phyloP scores from a whole-genome alignment of 2,329 filamentous ascomycete species.

The Arachnopeziza araneosa region DNA sequence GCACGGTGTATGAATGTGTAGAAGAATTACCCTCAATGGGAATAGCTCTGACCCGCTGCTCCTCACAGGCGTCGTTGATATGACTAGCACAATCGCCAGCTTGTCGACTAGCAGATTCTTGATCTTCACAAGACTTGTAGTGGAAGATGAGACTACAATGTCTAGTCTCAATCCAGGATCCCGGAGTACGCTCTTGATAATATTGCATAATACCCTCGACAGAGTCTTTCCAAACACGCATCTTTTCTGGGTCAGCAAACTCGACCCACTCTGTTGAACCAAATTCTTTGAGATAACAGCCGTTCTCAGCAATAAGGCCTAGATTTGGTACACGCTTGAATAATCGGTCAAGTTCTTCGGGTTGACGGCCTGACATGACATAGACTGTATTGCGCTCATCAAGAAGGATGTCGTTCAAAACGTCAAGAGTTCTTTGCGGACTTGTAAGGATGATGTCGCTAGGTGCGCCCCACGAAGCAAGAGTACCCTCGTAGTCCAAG shows the following conservation, averaged over 20 bases:
- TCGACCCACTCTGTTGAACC: conserved; percentile 67
- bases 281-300: conserved; percentile 77
- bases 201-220: conserved; percentile 81
- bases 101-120: conserved; percentile 67
- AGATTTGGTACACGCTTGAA: conserved; percentile 80
- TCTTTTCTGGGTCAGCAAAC: conserved; percentile 66
- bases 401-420: conserved; percentile 72
- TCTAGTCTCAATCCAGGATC: conserved; percentile 83
- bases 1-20: not conserved
- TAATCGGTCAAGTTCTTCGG: conserved; percentile 79
- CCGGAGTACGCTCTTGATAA: conserved; percentile 84
- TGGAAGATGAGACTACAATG: conserved; percentile 89
- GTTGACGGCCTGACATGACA: conserved; percentile 84
- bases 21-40: conserved; percentile 53
- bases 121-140: conserved; percentile 77
- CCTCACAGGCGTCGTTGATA: conserved; percentile 88
- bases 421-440: conserved; percentile 74
- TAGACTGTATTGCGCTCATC: conserved; percentile 84
- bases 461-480: conserved; percentile 81
- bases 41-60: conserved; percentile 77
- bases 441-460: conserved; percentile 81
- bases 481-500: conserved; percentile 88
- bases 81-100: conserved; percentile 89
- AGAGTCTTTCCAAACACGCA: conserved; percentile 74
- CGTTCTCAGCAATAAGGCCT: conserved; percentile 90